Base-by-base conservation (phyloP, 805 yeast species). In the Grigorovia jiainica region DNA sequence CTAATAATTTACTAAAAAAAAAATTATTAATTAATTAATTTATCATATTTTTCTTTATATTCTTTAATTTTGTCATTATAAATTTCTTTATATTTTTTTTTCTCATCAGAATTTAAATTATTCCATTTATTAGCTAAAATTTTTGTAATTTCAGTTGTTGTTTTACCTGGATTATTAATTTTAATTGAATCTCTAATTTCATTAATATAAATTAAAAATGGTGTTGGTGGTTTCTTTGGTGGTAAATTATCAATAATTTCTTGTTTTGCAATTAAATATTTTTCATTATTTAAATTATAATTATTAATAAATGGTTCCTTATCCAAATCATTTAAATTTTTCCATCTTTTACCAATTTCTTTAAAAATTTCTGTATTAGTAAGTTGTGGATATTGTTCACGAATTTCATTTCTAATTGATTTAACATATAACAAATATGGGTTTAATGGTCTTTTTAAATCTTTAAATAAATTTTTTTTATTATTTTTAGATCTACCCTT, bases 261-360 rank as follows among this genome's bases (percentile, higher is more conserved):
- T 20, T 8, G 19, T 27, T 34, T 39, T 7, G n/a, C 25, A 20
- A 7, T 20, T 15, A 24, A 34, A 34, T 56, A 57, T 25, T 42
- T 38, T 17, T 48, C 51, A 46, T 47, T 41, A 7, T 47, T 43
- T 8, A 30, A 30, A 19, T 45, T 31, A 32, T 46, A 48, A 40
- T 44, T 75, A 54, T 71, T 74, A 66, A 78, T 82, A 66, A 79
- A 85, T 45, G 90, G 87, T 50, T 65, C 17, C 41, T 52, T 59
- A 32, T 44, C 50, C 9, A 25, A 33, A 8, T 47, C 44, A 30
- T 47, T 49, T 42, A 52, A 39, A 4, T 42, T 34, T 8, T 51
- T 51, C 64, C 64, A 59, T 43, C 46, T 49, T 38, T 53, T 42
- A 47, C 58, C 55, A 19, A 51, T 45, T 24, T 47, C 42, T 29